A percentile compares a stretch with the other conserved stretches of the same genome.
phyloP scores from a whole-genome alignment of 1,139 yeast species.

The Kluyveromyces sp. region DNA sequence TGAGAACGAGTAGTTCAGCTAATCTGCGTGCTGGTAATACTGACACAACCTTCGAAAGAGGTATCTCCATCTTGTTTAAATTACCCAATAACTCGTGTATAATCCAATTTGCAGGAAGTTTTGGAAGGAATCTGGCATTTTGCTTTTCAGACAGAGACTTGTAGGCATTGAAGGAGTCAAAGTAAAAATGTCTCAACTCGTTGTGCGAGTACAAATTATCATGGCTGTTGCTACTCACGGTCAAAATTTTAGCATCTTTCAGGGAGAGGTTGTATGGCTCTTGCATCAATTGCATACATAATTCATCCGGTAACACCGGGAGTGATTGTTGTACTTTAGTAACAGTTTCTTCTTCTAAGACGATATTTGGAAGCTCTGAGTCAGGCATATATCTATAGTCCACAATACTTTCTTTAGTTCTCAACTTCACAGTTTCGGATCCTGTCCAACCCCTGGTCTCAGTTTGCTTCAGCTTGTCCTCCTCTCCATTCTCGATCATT shows the following conservation, averaged over 20 bases:
- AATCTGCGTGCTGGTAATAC: slow-evolving; percentile 37
- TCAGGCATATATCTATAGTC: slow-evolving; percentile 95
- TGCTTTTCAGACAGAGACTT: slow-evolving; percentile 2
- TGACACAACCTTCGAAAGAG: slow-evolving; percentile 32
- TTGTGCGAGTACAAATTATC: slow-evolving; percentile 23
- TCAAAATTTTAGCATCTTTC: slow-evolving; percentile 43
- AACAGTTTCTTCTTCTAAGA: slow-evolving; percentile 39
- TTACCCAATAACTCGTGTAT: slow-evolving; percentile 76
- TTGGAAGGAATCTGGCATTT: slow-evolving; percentile 27
- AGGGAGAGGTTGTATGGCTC: slow-evolving; percentile 53
- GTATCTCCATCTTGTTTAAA: slow-evolving; percentile 45
- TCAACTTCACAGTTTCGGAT: slow-evolving; percentile 48
- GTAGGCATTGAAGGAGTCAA: slow-evolving; percentile 34
- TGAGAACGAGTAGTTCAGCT: slow-evolving; percentile 39
- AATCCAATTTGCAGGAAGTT: slow-evolving; percentile 68
- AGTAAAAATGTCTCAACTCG: slow-evolving; percentile 51
- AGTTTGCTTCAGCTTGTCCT: slow-evolving; percentile 34
- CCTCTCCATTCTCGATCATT: slow-evolving; percentile 34
- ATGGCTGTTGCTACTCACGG: slow-evolving; percentile 22
- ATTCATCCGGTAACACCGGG: slow-evolving; percentile 60
- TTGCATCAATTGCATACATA: slow-evolving; percentile 42
- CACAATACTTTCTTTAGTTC: slow-evolving; percentile 73
- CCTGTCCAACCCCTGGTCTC: slow-evolving; percentile 97
- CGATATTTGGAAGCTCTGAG: slow-evolving; percentile 67
- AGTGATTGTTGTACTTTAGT: slow-evolving; percentile 36